These are phyloP conservation scores for Phyllosticta ampelicida DNA, from an alignment of 2,329 filamentous ascomycete species.

Conservation along the genomic window DNA sequence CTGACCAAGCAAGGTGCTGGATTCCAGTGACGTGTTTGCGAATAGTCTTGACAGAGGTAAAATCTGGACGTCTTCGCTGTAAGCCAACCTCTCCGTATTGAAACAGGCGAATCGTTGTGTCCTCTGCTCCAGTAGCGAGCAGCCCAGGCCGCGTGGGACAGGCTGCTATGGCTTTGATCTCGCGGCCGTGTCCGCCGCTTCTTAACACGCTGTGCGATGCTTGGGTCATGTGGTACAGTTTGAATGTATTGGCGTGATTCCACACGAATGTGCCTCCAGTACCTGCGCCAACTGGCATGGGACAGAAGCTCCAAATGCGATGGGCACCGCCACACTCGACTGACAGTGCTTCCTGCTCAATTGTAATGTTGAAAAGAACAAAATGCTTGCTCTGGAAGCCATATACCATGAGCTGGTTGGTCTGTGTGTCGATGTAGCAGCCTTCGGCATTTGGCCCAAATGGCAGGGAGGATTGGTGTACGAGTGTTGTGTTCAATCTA, in stretches of 20 bases:
- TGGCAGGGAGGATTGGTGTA: constrained; percentile 59
- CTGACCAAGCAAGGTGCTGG: constrained; percentile 67
- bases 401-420: constrained; percentile 55
- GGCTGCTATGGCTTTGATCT: constrained; percentile 58
- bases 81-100: constrained; percentile 18
- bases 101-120: constrained; percentile 68
- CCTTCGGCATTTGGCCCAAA: constrained; percentile 70
- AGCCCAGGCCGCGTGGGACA: constrained; percentile 26
- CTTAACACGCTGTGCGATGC: constrained; percentile 44
- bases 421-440: constrained; percentile 45
- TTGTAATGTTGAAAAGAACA: constrained; percentile 67
- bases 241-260: constrained; percentile 54
- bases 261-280: constrained; percentile 54
- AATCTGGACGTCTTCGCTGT: background rate
- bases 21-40: constrained; percentile 75
- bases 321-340: constrained; percentile 81
- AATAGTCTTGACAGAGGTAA: constrained; percentile 50
- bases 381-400: constrained; percentile 76
- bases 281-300: constrained; percentile 13
- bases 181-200: constrained; percentile 69
- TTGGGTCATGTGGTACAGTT: constrained; percentile 31
- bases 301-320: constrained; percentile 57
- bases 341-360: constrained; percentile 55
- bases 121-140: constrained; percentile 59
- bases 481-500: constrained; percentile 26